These are phyloP conservation scores for Penicillium sp. DNA, from an alignment of 2,329 filamentous ascomycete species.

Conservation along the genomic window DNA sequence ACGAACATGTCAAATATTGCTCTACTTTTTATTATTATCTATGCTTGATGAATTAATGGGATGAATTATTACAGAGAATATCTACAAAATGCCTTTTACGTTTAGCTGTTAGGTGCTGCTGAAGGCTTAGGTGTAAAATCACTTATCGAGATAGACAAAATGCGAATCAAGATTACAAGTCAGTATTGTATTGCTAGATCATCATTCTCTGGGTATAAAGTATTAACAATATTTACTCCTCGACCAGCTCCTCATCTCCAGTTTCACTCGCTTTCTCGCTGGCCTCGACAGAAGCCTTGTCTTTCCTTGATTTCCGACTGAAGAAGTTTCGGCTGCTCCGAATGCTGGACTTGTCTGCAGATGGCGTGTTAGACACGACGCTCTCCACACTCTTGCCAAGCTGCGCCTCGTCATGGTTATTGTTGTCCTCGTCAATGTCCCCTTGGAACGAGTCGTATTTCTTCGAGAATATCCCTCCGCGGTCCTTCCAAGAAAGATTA, in stretches of 20 bases:
- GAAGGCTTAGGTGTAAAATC: no score
- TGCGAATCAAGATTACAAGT: no score
- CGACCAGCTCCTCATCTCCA: conserved; percentile 37
- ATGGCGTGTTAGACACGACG: conserved; percentile 36
- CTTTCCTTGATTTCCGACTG: conserved; percentile 44
- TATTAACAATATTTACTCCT: conserved; percentile 27
- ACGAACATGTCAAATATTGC: no score
- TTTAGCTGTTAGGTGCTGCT: no score
- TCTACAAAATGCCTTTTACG: no score
- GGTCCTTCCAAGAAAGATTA: conserved; percentile 50
- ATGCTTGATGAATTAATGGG: no score
- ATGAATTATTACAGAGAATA: no score
- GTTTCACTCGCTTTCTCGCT: conserved; percentile 42
- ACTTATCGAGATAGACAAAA: no score
- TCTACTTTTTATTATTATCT: no score
- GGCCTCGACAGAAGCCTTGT: conserved; percentile 40
- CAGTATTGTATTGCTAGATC: no score
- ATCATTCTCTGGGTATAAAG: not conserved
- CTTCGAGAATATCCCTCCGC: conserved; percentile 44
- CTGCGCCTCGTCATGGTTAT: conserved; percentile 31
- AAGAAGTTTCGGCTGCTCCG: conserved; percentile 46
- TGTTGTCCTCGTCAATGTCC: conserved; percentile 44
- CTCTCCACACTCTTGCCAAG: conserved; percentile 44
- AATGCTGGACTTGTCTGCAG: conserved; percentile 37
- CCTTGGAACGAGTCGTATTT: conserved; percentile 41